Percentiles rank a stretch among this genome's conserved stretches.
phyloP scores from a whole-genome alignment of 148 eudicot species.

The Cornus kousa region DNA sequence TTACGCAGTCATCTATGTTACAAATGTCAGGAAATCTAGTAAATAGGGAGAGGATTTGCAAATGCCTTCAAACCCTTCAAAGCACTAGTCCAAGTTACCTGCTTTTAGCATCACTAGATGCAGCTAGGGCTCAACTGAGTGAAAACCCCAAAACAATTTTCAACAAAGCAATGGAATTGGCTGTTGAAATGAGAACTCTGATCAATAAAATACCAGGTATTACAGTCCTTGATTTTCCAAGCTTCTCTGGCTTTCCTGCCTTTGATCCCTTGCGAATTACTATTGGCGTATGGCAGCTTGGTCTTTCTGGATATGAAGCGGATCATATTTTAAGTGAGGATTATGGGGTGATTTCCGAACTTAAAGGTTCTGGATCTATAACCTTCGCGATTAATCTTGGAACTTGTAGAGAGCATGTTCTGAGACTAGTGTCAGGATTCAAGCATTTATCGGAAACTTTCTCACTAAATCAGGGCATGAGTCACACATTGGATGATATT shows the following conservation, averaged over 20 bases:
- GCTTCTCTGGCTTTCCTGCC: conserved; percentile 31
- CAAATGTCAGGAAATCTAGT: conserved; percentile 51
- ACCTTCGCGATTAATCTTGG: conserved; percentile 68
- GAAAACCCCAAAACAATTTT: conserved; percentile 35
- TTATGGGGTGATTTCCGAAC: conserved; percentile 59
- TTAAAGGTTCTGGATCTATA: conserved; percentile 49
- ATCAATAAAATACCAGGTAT: conserved; percentile 50
- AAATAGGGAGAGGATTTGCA: conserved; percentile 49
- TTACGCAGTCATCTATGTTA: conserved; percentile 82
- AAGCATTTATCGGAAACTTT: conserved; percentile 40
- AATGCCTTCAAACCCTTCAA: conserved; percentile 76
- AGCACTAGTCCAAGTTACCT: conserved; percentile 76
- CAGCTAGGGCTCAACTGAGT: conserved; percentile 58
- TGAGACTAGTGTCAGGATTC: conserved; percentile 56
- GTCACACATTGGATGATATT: not conserved
- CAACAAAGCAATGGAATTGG: conserved; percentile 42
- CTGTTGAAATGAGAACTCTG: conserved; percentile 36
- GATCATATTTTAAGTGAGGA: conserved; percentile 47
- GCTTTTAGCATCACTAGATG: conserved; percentile 73
- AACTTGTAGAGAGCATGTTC: conserved; percentile 53
- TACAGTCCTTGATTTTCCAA: conserved; percentile 35
- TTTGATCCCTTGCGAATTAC: conserved; percentile 62
- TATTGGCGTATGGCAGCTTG: conserved; percentile 48
- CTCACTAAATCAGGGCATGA: not conserved
- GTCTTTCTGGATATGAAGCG: conserved; percentile 65